Evolutionary conservation across 1,284 basidiomycete genomes (phyloP), one percentile per base, ranked within the genome.

Genomic region (Thecaphora thlaspeos): DNA sequence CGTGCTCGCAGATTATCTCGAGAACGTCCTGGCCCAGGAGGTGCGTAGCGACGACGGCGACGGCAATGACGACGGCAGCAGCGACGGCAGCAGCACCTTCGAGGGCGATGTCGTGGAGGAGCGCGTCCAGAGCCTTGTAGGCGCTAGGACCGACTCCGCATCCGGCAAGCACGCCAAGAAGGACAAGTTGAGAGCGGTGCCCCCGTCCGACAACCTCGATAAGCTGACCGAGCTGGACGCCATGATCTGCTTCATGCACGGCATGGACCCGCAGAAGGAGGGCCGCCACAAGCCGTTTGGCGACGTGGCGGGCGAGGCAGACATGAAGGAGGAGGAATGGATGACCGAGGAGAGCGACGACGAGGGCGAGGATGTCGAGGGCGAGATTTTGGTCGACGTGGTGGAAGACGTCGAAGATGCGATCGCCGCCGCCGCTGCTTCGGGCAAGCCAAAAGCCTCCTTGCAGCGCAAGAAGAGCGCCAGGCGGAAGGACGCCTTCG

Each of bases 1-100:
- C 8, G 64, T 75, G 18, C 41, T 76, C n/a, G 67, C 61, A 17
- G 73, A 76, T 34, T 76, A 74, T 52, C 70, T 75, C 53, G 61
- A 68, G 46, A 76, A 76, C 53, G 68, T 66, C 23, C 54, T 71
- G 51, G 46, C 51, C 28, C 59, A 58, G 11, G 42, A 56, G 36
- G 30, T n/a, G 19, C 49, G 54, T n/a, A 22, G 41, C 18, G 55
- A 55, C 10, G 48, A 53, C 7, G 55, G 59, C 2, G 46, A 51
- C 2, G 51, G 39, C 14, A 40, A 48, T 15, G 53, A 46, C 14
- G 37, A 50, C 18, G 55, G 53, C 10, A 46, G 51, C 7, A 53
- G 59, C 2, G 46, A 51, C 2, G 51, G 39, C 14, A 40, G 45
- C 18, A 51, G 43, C 14, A 18, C 38, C 37, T 37, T 26, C 11